These are phyloP conservation scores for Sugiyamaella novakii DNA, from an alignment of 1,139 yeast species.

Conservation along the genomic window DNA sequence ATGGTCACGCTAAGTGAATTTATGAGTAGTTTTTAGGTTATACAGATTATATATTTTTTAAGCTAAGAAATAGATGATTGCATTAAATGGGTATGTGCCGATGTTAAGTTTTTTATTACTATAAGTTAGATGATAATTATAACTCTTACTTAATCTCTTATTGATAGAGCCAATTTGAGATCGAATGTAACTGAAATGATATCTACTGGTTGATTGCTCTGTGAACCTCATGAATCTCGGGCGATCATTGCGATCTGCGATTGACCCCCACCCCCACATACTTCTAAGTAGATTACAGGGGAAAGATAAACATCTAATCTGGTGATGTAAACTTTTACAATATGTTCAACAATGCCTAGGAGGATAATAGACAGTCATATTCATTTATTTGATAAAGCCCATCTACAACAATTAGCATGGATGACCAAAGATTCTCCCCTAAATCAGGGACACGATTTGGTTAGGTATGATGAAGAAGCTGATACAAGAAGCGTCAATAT, in stretches of 20 bases:
- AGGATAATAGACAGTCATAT: slow-evolving; percentile 41
- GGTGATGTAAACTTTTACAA: neutral
- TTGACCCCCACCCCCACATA: neutral
- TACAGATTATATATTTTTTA: neutral
- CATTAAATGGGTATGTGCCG: too few relatives aligned
- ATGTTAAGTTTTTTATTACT: too few relatives aligned
- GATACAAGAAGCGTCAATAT: neutral
- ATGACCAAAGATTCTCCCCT: slow-evolving; percentile 37
- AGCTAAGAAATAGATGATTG: neutral
- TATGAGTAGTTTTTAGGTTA: too few relatives aligned
- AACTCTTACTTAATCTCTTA: neutral
- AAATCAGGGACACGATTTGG: slow-evolving; percentile 30
- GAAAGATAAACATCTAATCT: too few relatives aligned
- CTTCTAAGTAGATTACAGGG: too few relatives aligned
- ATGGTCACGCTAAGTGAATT: slow-evolving; percentile 1
- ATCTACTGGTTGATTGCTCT: too few relatives aligned
- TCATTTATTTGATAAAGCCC: slow-evolving; percentile 38
- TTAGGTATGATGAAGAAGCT: slow-evolving; percentile 31
- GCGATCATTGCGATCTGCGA: too few relatives aligned
- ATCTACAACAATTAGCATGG: slow-evolving; percentile 38
- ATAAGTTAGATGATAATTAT: too few relatives aligned
- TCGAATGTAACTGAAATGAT: too few relatives aligned
- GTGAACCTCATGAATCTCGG: too few relatives aligned
- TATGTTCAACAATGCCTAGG: neutral
- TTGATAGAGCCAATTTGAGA: too few relatives aligned